phyloP scores from a whole-genome alignment of 805 yeast species.

The Candida germanica region DNA sequence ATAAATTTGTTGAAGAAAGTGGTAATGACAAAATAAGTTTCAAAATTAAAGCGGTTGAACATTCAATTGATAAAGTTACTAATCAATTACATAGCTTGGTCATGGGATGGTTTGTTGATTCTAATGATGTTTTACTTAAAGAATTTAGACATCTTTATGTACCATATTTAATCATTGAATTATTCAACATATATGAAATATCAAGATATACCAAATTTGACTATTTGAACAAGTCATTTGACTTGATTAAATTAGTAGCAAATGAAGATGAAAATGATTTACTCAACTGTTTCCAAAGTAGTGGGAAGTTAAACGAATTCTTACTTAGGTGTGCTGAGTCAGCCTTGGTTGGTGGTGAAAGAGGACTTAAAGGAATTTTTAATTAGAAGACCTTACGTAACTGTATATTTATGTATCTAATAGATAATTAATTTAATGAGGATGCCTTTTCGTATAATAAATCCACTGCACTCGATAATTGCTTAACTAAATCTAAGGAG shows the following conservation, averaged over 20 bases:
- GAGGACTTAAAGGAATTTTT: slow-evolving; percentile 46
- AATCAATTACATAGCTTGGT: slow-evolving; percentile 26
- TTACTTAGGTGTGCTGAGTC: slow-evolving; percentile 52
- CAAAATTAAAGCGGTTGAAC: slow-evolving; percentile 31
- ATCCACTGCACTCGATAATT: slow-evolving; percentile 86
- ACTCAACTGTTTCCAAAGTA: slow-evolving; percentile 55
- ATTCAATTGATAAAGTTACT: slow-evolving; percentile 34
- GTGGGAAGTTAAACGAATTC: slow-evolving; percentile 57
- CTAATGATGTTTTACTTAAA: slow-evolving; percentile 29
- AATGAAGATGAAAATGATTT: slow-evolving; percentile 58
- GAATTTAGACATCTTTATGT: slow-evolving; percentile 67
- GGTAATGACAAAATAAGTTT: slow-evolving; percentile 16
- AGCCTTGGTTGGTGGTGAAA: slow-evolving; percentile 48
- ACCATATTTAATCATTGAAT: slow-evolving; percentile 68
- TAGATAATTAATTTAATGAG: slow-evolving; percentile 52
- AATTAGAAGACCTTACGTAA: no score
- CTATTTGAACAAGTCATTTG: slow-evolving; percentile 55
- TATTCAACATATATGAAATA: slow-evolving; percentile 49
- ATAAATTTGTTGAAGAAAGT: slow-evolving; percentile 25
- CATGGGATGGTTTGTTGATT: slow-evolving; percentile 35
- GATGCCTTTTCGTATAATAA: slow-evolving; percentile 91
- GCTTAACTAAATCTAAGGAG: slow-evolving; percentile 80
- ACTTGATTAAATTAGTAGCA: slow-evolving; percentile 62
- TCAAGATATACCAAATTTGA: slow-evolving; percentile 37
- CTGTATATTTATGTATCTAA: slow-evolving; percentile 3